A percentile compares a stretch with the other conserved stretches of the same genome.
phyloP scores from a whole-genome alignment of 2,329 filamentous ascomycete species.

The Epicoccum sorghinum region DNA sequence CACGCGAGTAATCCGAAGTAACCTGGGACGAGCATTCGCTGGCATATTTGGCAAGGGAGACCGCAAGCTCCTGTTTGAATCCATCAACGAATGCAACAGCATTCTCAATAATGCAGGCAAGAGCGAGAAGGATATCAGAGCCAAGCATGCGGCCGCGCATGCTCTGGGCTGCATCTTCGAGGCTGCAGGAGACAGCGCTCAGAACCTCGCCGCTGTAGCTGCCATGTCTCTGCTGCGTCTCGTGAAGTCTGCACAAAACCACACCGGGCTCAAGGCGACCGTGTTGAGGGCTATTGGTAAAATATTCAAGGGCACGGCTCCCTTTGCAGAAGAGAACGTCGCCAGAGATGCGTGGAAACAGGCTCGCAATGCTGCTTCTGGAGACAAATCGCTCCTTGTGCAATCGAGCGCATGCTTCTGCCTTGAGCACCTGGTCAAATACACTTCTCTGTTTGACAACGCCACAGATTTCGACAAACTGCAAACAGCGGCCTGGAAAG shows the following conservation, averaged over 20 bases:
- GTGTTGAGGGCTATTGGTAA: slow-evolving; percentile 78
- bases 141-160: slow-evolving; percentile 85
- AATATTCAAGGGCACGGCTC: slow-evolving; percentile 74
- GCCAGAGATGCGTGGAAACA: slow-evolving; percentile 96
- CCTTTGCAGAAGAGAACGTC: slow-evolving; percentile 80
- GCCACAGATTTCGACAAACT: slow-evolving; percentile 88
- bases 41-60: slow-evolving; percentile 85
- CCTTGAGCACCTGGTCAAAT: slow-evolving; percentile 72
- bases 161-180: slow-evolving; percentile 90
- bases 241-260: slow-evolving; percentile 76
- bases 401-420: slow-evolving; percentile 80
- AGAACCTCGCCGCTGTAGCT: slow-evolving; percentile 78
- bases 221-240: slow-evolving; percentile 76
- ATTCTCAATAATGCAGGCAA: slow-evolving; percentile 75
- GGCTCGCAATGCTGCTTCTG: slow-evolving; percentile 73
- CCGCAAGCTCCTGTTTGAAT: slow-evolving; percentile 90
- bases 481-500: slow-evolving; percentile 81
- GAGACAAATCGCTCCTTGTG: slow-evolving; percentile 83
- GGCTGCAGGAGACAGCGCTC: slow-evolving; percentile 90
- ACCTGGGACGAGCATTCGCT: slow-evolving; percentile 81
- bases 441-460: slow-evolving; percentile 85
- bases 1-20: slow-evolving; percentile 87
- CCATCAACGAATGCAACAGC: slow-evolving; percentile 82
- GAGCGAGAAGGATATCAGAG: slow-evolving; percentile 75
- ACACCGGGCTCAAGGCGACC: slow-evolving; percentile 82